phyloP scores from a whole-genome alignment of 2,329 filamentous ascomycete species.

The Penicillium sp. region DNA sequence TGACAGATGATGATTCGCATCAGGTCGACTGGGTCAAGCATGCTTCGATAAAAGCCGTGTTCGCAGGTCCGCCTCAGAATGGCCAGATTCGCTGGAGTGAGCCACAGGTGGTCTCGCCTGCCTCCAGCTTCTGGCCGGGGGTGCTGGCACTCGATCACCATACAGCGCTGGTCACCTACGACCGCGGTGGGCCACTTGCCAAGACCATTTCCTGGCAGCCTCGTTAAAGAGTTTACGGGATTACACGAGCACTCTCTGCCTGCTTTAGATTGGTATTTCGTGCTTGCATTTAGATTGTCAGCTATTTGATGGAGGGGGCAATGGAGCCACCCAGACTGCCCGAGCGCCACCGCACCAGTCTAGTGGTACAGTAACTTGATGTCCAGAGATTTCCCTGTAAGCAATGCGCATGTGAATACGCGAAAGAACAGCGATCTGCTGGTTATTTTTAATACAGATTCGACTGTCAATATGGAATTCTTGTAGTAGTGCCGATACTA shows the following conservation, averaged over 20 bases:
- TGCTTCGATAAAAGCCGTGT: slow-evolving; percentile 47
- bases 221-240: not conserved
- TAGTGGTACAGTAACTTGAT: no score
- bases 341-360: no score
- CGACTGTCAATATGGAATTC: no score
- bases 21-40: slow-evolving; percentile 43
- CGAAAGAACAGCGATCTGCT: no score
- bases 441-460: no score
- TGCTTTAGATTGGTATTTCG: not conserved
- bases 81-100: slow-evolving; percentile 41
- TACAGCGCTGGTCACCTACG: slow-evolving; percentile 33
- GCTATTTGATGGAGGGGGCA: not conserved
- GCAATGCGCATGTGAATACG: no score
- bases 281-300: not conserved
- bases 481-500: no score
- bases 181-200: slow-evolving; percentile 31
- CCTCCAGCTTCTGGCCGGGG: slow-evolving; percentile 44
- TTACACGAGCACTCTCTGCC: not conserved
- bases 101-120: slow-evolving; percentile 33
- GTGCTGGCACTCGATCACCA: slow-evolving; percentile 35
- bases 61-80: slow-evolving; percentile 36
- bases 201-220: slow-evolving; percentile 31
- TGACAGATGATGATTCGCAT: slow-evolving; percentile 50
- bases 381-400: no score
- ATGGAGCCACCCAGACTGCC: no score